Percentiles rank a stretch among this genome's conserved stretches.
These are phyloP conservation scores for Alnus rubra DNA, from an alignment of 306 rosid species.

Conservation along the genomic window DNA sequence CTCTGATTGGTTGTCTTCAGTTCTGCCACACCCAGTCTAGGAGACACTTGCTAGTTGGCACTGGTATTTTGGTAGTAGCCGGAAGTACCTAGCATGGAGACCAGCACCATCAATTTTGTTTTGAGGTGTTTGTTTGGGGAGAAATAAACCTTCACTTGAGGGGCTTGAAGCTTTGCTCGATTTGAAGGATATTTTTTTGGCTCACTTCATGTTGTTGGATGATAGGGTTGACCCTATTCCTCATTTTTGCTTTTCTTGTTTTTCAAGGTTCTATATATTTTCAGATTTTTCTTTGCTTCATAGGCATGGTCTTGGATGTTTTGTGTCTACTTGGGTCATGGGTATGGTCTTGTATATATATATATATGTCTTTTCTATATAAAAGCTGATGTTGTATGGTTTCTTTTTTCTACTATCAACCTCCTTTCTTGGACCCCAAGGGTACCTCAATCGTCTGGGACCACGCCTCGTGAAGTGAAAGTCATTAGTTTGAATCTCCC, in stretches of 20 bases:
- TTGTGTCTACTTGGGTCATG: neutral
- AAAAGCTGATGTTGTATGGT: neutral
- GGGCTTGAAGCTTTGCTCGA: neutral
- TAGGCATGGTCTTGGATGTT: neutral
- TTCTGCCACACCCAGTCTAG: neutral
- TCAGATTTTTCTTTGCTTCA: neutral
- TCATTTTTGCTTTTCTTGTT: neutral
- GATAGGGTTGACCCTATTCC: neutral
- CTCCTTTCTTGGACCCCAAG: neutral
- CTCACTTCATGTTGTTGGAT: neutral
- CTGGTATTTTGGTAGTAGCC: neutral
- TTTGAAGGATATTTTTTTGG: neutral
- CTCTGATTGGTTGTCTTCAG: neutral
- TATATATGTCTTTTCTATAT: neutral
- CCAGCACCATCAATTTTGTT: neutral
- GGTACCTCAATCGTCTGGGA: too few species aligned
- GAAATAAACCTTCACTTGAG: neutral
- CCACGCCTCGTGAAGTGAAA: too few species aligned
- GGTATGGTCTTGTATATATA: neutral
- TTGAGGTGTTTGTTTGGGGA: neutral
- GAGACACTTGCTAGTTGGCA: neutral
- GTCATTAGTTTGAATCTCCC: too few species aligned
- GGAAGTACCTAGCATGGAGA: neutral
- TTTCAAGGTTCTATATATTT: neutral
- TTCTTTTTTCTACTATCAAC: neutral